Conservation (phyloP, 2,329 filamentous ascomycete genomes). For the Blastomyces gilchristii region DNA sequence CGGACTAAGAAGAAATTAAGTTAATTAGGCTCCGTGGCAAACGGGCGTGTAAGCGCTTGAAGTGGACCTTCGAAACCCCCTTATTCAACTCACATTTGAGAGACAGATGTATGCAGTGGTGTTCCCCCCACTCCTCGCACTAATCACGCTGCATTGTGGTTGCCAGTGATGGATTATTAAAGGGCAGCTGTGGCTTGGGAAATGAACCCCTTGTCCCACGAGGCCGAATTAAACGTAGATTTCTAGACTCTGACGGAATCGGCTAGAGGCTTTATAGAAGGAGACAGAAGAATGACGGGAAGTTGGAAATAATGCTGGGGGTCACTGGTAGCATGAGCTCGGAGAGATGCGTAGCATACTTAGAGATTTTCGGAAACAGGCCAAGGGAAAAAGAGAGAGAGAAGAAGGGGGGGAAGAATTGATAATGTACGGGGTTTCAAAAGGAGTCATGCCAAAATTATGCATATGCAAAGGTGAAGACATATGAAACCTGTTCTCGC, state of each 20-base stretch:
- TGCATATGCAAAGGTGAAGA: not conserved
- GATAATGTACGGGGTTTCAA: not conserved
- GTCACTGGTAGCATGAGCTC: not conserved
- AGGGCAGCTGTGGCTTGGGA: not conserved
- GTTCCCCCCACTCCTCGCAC: not conserved
- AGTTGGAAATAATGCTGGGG: not conserved
- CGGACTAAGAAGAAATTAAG: not conserved
- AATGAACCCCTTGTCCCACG: not conserved
- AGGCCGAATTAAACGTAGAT: not conserved
- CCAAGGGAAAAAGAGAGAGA: too few species aligned
- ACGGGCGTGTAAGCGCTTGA: not conserved
- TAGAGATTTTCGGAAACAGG: not conserved
- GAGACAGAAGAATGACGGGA: not conserved
- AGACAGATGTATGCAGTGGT: not conserved
- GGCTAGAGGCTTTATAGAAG: not conserved
- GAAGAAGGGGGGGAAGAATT: too few species aligned
- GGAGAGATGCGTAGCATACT: not conserved
- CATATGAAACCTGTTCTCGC: not conserved
- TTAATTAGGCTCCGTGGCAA: not conserved
- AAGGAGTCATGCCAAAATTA: not conserved
- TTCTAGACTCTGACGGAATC: not conserved
- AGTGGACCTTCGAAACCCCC: not conserved
- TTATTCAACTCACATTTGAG: not conserved
- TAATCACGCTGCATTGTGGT: not conserved
- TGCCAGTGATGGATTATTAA: not conserved